Conservation (phyloP, 148 eudicot species). For the Silene conica region DNA sequence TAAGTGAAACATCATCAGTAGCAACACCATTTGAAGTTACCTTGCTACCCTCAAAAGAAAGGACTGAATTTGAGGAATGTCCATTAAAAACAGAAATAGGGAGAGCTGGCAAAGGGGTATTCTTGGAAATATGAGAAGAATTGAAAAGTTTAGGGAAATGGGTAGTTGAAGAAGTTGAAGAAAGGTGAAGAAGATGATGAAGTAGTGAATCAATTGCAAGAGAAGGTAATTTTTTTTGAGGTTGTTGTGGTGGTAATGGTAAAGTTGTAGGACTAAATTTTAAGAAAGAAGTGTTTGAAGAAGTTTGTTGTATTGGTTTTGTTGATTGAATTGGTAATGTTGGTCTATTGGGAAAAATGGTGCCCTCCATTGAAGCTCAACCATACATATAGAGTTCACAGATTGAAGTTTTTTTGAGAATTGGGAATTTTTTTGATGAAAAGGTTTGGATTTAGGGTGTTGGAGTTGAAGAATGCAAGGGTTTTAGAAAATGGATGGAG, state of each 20-base stretch:
- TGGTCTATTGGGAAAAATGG: conserved; percentile 62
- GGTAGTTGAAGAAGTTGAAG: conserved; percentile 39
- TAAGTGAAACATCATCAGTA: conserved; percentile 37
- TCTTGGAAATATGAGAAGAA: conserved; percentile 24
- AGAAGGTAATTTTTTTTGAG: conserved; percentile 35
- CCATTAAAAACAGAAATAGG: conserved; percentile 27
- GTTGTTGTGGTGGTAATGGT: conserved; percentile 45
- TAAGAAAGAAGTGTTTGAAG: conserved; percentile 27
- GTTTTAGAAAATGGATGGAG: not conserved
- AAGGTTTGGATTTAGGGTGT: not conserved
- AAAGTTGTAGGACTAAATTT: conserved; percentile 50
- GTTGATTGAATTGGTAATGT: conserved; percentile 46
- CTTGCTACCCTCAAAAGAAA: conserved; percentile 1
- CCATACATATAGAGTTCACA: conserved; percentile 1
- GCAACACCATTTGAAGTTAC: conserved; percentile 12
- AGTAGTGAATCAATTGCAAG: conserved; percentile 65
- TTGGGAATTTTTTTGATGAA: not conserved
- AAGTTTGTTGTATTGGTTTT: conserved; percentile 15
- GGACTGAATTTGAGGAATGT: conserved; percentile 10
- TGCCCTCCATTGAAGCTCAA: conserved; percentile 53
- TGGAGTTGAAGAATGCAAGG: not conserved
- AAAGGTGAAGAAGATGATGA: conserved; percentile 62
- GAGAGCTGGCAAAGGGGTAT: conserved; percentile 35
- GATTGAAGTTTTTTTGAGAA: conserved; percentile 8
- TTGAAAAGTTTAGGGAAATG: conserved; percentile 37